phyloP scores from a whole-genome alignment of 495 filamentous ascomycete species.

The Trichocladium uniseriatum region DNA sequence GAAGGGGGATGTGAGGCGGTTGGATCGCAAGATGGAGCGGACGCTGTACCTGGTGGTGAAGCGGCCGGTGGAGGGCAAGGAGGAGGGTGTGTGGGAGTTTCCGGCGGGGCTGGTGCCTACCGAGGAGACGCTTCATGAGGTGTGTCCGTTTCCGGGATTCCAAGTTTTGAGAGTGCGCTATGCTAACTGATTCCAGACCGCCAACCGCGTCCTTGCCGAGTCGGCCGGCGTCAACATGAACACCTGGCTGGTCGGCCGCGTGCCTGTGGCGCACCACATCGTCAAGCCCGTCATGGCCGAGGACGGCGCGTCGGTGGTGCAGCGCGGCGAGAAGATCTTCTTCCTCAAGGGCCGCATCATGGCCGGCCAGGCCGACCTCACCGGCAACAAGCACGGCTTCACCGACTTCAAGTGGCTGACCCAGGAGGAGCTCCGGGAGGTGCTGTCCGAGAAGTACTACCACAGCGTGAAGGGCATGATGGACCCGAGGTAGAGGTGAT shows the following conservation, averaged over 20 bases:
- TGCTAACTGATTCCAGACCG: constrained; percentile 48
- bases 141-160: constrained; percentile 35
- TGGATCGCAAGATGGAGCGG: constrained; percentile 65
- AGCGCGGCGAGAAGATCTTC: constrained; percentile 71
- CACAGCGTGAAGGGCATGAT: constrained; percentile 70
- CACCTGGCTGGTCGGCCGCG: constrained; percentile 92
- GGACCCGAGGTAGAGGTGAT: constrained; percentile 38
- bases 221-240: constrained; percentile 93
- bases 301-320: constrained; percentile 23
- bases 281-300: constrained; percentile 34
- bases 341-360: constrained; percentile 94
- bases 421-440: constrained; percentile 71
- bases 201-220: constrained; percentile 64
- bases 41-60: constrained; percentile 83
- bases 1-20: constrained; percentile 59
- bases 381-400: constrained; percentile 58
- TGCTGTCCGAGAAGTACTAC: constrained; percentile 57
- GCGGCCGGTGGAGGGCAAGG: constrained; percentile 43
- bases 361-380: constrained; percentile 85
- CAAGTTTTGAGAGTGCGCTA: not conserved
- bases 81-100: constrained; percentile 64
- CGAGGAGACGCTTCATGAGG: constrained; percentile 71
- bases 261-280: constrained; percentile 73
- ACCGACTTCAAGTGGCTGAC: constrained; percentile 86
- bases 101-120: constrained; percentile 55